These are phyloP conservation scores for Trichoderma virens DNA, from an alignment of 495 filamentous ascomycete species.

Conservation along the genomic window DNA sequence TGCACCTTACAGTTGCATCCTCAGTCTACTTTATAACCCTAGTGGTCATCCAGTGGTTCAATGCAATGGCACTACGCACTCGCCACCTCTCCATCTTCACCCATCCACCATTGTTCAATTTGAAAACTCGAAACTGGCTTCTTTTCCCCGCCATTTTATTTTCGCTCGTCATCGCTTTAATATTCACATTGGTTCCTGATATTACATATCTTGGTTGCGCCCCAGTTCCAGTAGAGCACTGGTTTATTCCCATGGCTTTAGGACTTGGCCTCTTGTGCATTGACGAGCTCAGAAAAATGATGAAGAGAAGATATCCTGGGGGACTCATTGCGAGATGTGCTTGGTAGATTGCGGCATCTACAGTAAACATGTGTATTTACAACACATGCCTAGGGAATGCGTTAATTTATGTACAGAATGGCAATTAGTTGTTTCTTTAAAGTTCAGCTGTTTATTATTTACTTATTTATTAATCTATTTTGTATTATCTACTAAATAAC, in stretches of 20 bases:
- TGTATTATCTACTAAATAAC: too few species aligned
- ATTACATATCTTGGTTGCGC: slow-evolving; percentile 51
- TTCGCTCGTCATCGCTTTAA: slow-evolving; percentile 52
- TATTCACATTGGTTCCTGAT: slow-evolving; percentile 54
- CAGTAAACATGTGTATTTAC: too few species aligned
- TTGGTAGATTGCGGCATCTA: too few species aligned
- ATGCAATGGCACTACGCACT: slow-evolving; percentile 56
- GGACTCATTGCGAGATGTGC: slow-evolving; percentile 39
- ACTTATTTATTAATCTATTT: too few species aligned
- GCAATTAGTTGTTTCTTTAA: too few species aligned
- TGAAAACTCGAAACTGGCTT: slow-evolving; percentile 49
- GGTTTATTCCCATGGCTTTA: slow-evolving; percentile 57
- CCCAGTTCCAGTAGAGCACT: slow-evolving; percentile 53
- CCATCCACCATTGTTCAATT: slow-evolving; percentile 53
- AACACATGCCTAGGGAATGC: too few species aligned
- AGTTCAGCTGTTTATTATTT: too few species aligned
- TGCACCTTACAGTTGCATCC: slow-evolving; percentile 48
- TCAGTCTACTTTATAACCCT: slow-evolving; percentile 66
- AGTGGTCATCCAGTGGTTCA: slow-evolving; percentile 69
- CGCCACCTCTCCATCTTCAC: slow-evolving; percentile 59
- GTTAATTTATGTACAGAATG: too few species aligned
- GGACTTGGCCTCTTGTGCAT: slow-evolving; percentile 51
- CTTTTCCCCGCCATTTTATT: slow-evolving; percentile 60
- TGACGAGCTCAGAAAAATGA: slow-evolving; percentile 51
- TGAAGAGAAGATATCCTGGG: slow-evolving; percentile 40